phyloP scores from a whole-genome alignment of 1,284 basidiomycete species.

The Ceratobasidium sp. region DNA sequence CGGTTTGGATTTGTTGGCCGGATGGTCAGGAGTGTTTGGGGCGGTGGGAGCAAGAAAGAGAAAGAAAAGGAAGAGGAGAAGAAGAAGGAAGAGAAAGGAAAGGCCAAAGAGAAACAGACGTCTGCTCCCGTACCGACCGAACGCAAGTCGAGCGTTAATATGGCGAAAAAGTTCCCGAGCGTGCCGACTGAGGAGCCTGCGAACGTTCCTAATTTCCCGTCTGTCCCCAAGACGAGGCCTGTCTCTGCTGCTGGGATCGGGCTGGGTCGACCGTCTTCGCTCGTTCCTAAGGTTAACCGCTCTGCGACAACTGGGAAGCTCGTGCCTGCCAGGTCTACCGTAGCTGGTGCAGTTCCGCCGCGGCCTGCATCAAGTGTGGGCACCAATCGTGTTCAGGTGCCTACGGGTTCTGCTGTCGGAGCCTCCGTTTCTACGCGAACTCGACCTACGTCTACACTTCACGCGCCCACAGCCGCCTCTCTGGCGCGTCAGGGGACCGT shows the following conservation, averaged over 20 bases:
- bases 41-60: constrained; percentile 16
- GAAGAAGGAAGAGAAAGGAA: constrained; percentile 8
- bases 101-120: constrained; percentile 21
- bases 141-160: constrained; percentile 39
- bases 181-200: constrained; percentile 38
- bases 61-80: constrained; percentile 28
- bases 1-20: constrained; percentile 35
- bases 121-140: constrained; percentile 19
- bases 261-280: constrained; percentile 21
- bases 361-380: constrained; percentile 8
- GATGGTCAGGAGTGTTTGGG: constrained; percentile 43
- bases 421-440: constrained; percentile 3
- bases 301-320: constrained; percentile 2
- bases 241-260: constrained; percentile 13
- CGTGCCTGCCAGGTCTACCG: neutral
- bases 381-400: neutral
- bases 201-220: constrained; percentile 24
- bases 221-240: constrained; percentile 29
- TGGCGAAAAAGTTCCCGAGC: constrained; percentile 39
- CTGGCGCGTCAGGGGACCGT: constrained; percentile 66
- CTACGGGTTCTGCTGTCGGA: neutral
- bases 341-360: neutral
- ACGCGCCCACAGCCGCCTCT: constrained; percentile 81
- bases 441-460: constrained; percentile 65
- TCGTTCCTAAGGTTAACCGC: constrained; percentile 16